Conservation (phyloP, 768 basidiomycete species). For the Lanmaoa rubissima region DNA sequence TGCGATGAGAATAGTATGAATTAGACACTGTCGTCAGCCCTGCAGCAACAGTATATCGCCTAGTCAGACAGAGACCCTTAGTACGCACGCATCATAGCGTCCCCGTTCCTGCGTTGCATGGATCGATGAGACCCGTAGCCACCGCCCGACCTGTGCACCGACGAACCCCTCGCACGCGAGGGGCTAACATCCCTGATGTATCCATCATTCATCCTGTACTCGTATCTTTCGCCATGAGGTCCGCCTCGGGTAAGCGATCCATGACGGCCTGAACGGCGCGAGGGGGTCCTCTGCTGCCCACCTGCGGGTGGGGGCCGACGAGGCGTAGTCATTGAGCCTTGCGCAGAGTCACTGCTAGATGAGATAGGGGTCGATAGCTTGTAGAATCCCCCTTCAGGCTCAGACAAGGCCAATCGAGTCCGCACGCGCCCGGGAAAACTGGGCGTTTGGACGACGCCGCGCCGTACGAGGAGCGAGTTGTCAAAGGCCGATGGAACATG, state of each 20-base stretch:
- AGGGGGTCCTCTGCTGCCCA: background rate
- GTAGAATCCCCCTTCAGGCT: background rate
- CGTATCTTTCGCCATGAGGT: background rate
- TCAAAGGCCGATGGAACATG: background rate
- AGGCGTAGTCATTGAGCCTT: background rate
- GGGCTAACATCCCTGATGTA: background rate
- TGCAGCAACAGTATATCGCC: background rate
- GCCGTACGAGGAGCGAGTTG: background rate
- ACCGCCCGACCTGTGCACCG: background rate
- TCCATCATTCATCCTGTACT: background rate
- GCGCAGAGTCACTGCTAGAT: background rate
- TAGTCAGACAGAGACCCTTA: background rate
- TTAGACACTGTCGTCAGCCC: background rate
- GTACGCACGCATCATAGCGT: background rate
- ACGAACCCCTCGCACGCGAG: slow-evolving; percentile 5
- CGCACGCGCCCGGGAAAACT: slow-evolving; percentile 7
- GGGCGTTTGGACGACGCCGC: slow-evolving; percentile 5
- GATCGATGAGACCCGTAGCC: background rate
- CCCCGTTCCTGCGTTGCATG: background rate
- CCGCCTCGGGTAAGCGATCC: background rate
- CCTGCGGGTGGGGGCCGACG: background rate
- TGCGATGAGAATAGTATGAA: background rate
- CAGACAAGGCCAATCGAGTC: slow-evolving; percentile 5
- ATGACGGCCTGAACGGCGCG: background rate
- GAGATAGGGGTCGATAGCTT: background rate